These are phyloP conservation scores for Murraya paniculata DNA, from an alignment of 345 rosid genomes.

Conservation along the genomic window DNA sequence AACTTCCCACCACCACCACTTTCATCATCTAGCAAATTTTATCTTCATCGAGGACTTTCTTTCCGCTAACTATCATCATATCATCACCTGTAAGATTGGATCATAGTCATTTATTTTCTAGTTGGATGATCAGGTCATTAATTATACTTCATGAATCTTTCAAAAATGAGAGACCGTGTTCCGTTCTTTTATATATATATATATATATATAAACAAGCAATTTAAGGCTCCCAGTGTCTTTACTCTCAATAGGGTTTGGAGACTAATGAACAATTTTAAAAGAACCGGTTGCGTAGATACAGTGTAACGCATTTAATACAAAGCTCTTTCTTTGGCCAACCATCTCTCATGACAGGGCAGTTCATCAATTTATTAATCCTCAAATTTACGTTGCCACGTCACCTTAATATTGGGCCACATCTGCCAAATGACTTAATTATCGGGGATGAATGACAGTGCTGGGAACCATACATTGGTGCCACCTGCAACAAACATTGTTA, in stretches of 20 bases:
- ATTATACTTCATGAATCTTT: neutral
- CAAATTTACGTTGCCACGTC: neutral
- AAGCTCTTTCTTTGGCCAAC: neutral
- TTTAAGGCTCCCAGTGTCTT: neutral
- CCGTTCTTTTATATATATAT: no score
- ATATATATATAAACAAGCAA: neutral
- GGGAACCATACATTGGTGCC: neutral
- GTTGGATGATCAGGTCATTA: constrained; percentile 9
- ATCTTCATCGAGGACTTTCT: neutral
- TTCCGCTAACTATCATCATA: neutral
- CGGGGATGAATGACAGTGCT: neutral
- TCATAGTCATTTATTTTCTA: neutral
- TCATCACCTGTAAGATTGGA: neutral
- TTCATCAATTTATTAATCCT: neutral
- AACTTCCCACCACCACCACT: no score
- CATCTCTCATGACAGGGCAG: neutral
- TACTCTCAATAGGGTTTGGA: neutral
- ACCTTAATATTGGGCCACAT: neutral
- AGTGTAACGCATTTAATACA: neutral
- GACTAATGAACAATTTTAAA: neutral
- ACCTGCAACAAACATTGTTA: neutral
- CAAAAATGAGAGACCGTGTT: neutral
- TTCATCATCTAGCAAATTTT: neutral
- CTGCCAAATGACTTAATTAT: constrained; percentile 2
- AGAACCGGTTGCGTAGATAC: neutral